Conservation (phyloP, 2,329 filamentous ascomycete genomes). For the Acrocalymma vagum region DNA sequence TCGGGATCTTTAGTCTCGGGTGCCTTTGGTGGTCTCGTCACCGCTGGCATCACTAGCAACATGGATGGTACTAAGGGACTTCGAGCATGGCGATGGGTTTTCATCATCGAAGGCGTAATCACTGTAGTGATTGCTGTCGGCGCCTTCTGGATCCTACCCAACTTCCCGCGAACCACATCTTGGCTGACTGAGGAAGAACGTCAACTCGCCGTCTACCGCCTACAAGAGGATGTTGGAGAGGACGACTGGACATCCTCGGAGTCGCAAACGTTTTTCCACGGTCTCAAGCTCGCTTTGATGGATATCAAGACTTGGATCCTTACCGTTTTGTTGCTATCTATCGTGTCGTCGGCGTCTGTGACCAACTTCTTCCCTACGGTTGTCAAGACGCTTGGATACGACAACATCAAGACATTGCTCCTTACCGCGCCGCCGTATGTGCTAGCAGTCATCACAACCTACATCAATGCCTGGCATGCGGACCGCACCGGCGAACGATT, state of each 20-base stretch:
- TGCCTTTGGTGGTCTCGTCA: conserved; percentile 72
- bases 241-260: conserved; percentile 49
- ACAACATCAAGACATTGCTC: conserved; percentile 61
- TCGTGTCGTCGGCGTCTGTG: conserved; percentile 49
- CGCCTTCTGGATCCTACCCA: conserved; percentile 69
- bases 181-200: conserved; percentile 51
- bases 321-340: conserved; percentile 48
- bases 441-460: conserved; percentile 66
- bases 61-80: conserved; percentile 67
- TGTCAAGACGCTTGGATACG: conserved; percentile 67
- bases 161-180: conserved; percentile 65
- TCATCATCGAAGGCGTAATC: conserved; percentile 74
- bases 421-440: conserved; percentile 54
- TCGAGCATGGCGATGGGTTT: conserved; percentile 71
- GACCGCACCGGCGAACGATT: conserved; percentile 76
- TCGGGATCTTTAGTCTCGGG: conserved; percentile 74
- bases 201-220: conserved; percentile 46
- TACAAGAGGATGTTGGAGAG: conserved; percentile 49
- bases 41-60: conserved; percentile 70
- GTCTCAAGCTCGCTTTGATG: conserved; percentile 48
- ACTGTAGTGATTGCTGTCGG: conserved; percentile 68
- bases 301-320: conserved; percentile 52
- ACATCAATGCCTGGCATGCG: conserved; percentile 73
- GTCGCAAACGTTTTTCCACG: conserved; percentile 48
- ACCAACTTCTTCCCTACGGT: conserved; percentile 69